Evolutionary conservation across 2,329 filamentous ascomycete species (phyloP).

Genomic region (Colletotrichum gigasporum): DNA sequence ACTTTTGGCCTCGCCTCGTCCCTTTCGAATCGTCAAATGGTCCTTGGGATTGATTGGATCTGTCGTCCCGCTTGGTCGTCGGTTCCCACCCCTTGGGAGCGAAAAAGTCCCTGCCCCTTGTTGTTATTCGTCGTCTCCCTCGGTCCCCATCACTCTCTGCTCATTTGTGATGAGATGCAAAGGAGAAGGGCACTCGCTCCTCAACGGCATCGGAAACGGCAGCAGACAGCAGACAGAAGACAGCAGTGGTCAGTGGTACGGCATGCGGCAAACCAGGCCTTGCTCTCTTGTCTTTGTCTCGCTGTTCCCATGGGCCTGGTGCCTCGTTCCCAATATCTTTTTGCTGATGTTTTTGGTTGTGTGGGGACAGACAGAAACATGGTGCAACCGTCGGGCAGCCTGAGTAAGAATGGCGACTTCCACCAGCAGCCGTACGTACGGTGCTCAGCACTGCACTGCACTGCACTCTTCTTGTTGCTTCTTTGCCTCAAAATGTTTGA

Average conservation of each 20-base stretch:
- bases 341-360: constrained; percentile 12
- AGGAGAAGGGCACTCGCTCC: background rate
- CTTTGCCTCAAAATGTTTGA: constrained; percentile 26
- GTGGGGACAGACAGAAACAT: constrained; percentile 13
- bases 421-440: background rate
- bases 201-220: constrained; percentile 20
- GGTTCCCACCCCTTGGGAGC: constrained; percentile 1
- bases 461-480: constrained; percentile 1
- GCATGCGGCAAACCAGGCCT: constrained; percentile 20
- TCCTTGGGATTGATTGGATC: background rate
- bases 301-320: constrained; percentile 20
- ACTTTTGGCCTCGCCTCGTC: constrained; percentile 7
- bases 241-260: too few species aligned
- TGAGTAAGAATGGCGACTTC: background rate
- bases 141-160: constrained; percentile 18
- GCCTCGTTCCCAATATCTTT: constrained; percentile 8
- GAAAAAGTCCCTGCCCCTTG: constrained; percentile 5
- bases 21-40: background rate
- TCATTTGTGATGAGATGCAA: constrained; percentile 1
- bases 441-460: background rate
- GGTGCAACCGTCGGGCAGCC: background rate
- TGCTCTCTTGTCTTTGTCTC: constrained; percentile 19
- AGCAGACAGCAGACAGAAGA: background rate
- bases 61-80: background rate
- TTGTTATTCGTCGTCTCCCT: constrained; percentile 9